phyloP scores from a whole-genome alignment of 2,329 filamentous ascomycete genomes.

The Pseudogymnoascus sp. region DNA sequence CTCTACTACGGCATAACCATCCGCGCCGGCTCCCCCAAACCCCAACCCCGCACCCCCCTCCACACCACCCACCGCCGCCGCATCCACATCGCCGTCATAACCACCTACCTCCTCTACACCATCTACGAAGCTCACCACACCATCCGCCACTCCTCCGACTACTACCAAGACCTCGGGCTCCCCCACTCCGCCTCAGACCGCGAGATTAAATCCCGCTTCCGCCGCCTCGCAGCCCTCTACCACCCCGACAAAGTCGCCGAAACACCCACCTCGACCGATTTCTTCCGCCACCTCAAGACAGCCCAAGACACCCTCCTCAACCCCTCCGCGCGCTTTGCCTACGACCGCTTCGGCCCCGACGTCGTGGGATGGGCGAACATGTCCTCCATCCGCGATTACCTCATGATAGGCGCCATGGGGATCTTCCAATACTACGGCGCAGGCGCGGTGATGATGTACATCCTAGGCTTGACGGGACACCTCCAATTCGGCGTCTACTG shows the following conservation, averaged over 20 bases:
- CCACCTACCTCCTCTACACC: conserved; percentile 79
- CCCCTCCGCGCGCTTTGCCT: conserved; percentile 70
- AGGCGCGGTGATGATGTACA: conserved; percentile 49
- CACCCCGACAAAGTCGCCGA: conserved; percentile 72
- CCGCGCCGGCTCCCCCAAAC: conserved; percentile 78
- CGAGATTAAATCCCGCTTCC: conserved; percentile 75
- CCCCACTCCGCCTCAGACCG: conserved; percentile 60
- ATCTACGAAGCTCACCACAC: conserved; percentile 86
- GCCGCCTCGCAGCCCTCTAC: conserved; percentile 59
- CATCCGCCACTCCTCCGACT: conserved; percentile 61
- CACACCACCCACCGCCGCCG: conserved; percentile 66
- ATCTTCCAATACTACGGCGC: conserved; percentile 53
- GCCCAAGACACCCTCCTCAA: conserved; percentile 77
- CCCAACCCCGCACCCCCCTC: conserved; percentile 57
- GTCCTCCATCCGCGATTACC: conserved; percentile 62
- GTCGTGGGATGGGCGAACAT: conserved; percentile 58
- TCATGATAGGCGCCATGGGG: conserved; percentile 55
- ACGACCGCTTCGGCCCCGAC: conserved; percentile 77
- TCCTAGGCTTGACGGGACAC: conserved; percentile 56
- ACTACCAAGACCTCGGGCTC: conserved; percentile 70
- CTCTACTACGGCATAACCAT: conserved; percentile 84
- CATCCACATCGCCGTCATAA: conserved; percentile 76
- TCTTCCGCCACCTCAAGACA: conserved; percentile 76
- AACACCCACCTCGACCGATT: conserved; percentile 28
- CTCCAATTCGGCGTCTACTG: conserved; percentile 59